Evolutionary conservation across 1,284 basidiomycete species (phyloP).

Genomic region (Ganoderma leucocontextum): DNA sequence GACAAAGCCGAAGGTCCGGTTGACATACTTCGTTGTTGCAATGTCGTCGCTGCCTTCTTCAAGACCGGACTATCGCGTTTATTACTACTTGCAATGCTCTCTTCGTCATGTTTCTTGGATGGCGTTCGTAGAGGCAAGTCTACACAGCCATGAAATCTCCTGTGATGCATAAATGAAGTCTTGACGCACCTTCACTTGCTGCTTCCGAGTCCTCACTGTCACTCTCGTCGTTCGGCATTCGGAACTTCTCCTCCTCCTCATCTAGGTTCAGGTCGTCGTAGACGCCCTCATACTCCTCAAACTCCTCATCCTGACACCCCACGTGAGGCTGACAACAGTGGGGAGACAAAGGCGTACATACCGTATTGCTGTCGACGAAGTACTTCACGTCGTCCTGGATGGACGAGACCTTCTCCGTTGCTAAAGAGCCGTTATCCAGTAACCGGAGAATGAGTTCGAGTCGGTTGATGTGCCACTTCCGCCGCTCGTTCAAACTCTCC

Average conservation of each 20-base stretch:
- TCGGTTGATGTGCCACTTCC: constrained; percentile 95
- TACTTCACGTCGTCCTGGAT: constrained; percentile 97
- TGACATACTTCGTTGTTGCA: constrained; percentile 72
- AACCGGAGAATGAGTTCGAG: constrained; percentile 94
- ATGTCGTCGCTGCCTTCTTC: constrained; percentile 71
- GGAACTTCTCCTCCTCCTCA: constrained; percentile 95
- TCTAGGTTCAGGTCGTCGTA: constrained; percentile 99
- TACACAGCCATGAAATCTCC: constrained; percentile 11
- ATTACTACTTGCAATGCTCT: constrained; percentile 72
- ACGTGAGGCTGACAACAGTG: constrained; percentile 12
- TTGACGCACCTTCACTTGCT: constrained; percentile 67
- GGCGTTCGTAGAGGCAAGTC: constrained; percentile 69
- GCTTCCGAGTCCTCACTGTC: constrained; percentile 75
- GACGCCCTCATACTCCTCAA: constrained; percentile 97
- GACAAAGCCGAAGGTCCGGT: constrained; percentile 4
- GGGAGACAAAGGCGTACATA: constrained; percentile 54
- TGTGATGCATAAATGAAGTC: background rate
- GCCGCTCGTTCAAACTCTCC: constrained; percentile 91
- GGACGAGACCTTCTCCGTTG: constrained; percentile 81
- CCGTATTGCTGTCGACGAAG: constrained; percentile 96
- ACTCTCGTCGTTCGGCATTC: constrained; percentile 77
- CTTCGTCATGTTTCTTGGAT: constrained; percentile 80
- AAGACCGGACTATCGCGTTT: constrained; percentile 81
- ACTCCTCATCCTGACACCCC: constrained; percentile 86
- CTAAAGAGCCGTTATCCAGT: constrained; percentile 92